Conservation (phyloP, 139 green algal genomes). For the Nannochloris sp. region DNA sequence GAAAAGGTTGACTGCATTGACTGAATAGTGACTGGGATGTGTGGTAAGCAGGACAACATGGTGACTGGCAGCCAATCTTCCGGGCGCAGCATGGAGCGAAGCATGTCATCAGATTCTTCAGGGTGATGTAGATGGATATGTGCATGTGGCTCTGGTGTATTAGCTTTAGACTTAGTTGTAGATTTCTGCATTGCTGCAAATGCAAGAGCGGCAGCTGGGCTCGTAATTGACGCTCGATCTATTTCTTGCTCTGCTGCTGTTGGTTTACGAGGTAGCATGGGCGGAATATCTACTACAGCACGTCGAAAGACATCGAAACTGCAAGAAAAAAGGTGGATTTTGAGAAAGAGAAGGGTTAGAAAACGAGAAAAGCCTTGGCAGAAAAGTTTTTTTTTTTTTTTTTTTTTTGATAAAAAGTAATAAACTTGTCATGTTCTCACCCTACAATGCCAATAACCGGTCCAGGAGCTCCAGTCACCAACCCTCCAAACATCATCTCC, state of each 20-base stretch:
- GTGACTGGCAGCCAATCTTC: neutral
- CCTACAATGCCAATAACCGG: conserved; percentile 33
- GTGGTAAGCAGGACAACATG: conserved; percentile 8
- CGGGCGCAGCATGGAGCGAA: neutral
- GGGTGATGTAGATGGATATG: neutral
- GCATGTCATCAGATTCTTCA: neutral
- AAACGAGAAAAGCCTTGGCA: neutral
- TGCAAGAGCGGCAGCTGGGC: conserved; percentile 15
- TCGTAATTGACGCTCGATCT: neutral
- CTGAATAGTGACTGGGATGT: conserved; percentile 5
- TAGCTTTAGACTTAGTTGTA: no score
- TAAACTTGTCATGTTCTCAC: neutral
- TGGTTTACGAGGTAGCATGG: neutral
- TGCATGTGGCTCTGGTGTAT: neutral
- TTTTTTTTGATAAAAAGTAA: neutral
- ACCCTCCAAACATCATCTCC: conserved; percentile 19
- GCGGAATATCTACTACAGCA: conserved; percentile 29
- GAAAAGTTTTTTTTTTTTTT: no score
- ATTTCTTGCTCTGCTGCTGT: neutral
- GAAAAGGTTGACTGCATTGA: neutral
- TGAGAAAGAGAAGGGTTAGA: neutral
- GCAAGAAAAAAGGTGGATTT: neutral
- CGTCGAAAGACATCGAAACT: conserved; percentile 34
- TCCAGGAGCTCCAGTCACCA: conserved; percentile 25
- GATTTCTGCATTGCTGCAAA: neutral